Evolutionary conservation across 192 early-diverging fungal species (phyloP).

Genomic region (Entomortierella lignicola): DNA sequence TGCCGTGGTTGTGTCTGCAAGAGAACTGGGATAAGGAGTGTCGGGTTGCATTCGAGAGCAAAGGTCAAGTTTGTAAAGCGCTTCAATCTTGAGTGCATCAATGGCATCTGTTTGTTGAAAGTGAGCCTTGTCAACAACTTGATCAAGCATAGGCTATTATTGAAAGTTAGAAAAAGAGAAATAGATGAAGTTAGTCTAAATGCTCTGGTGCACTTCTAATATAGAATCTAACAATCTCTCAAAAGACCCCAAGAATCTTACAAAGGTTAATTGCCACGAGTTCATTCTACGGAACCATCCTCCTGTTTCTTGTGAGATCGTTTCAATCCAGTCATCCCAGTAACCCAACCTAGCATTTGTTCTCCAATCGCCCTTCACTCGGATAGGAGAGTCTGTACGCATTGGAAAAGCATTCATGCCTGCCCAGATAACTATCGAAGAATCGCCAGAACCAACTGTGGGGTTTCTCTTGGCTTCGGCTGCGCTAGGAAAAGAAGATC

Average conservation of each 20-base stretch:
- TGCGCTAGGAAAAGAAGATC: neutral
- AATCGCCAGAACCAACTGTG: neutral
- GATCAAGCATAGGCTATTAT: slow-evolving; percentile 40
- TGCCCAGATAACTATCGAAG: slow-evolving; percentile 36
- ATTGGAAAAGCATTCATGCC: slow-evolving; percentile 46
- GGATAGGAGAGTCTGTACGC: slow-evolving; percentile 21
- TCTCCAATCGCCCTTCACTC: slow-evolving; percentile 37
- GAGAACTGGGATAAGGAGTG: slow-evolving; percentile 1
- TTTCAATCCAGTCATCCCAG: slow-evolving; percentile 46
- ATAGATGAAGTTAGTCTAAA: neutral
- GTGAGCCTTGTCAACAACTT: slow-evolving; percentile 27
- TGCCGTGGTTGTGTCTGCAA: neutral
- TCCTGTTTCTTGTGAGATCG: slow-evolving; percentile 20
- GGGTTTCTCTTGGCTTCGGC: neutral
- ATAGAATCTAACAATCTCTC: too few relatives aligned
- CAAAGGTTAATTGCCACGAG: slow-evolving; percentile 48
- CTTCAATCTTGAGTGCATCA: slow-evolving; percentile 33
- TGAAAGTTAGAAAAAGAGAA: neutral
- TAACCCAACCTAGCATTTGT: slow-evolving; percentile 38
- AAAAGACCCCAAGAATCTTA: slow-evolving; percentile 24
- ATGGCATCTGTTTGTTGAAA: slow-evolving; percentile 42
- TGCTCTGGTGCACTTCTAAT: too few relatives aligned
- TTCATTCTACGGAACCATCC: slow-evolving; percentile 41
- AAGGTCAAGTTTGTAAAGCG: slow-evolving; percentile 38
- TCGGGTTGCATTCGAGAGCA: slow-evolving; percentile 25